Evolutionary conservation across 129 eudicot species (phyloP).

Genomic region (Centaurea solstitialis): DNA sequence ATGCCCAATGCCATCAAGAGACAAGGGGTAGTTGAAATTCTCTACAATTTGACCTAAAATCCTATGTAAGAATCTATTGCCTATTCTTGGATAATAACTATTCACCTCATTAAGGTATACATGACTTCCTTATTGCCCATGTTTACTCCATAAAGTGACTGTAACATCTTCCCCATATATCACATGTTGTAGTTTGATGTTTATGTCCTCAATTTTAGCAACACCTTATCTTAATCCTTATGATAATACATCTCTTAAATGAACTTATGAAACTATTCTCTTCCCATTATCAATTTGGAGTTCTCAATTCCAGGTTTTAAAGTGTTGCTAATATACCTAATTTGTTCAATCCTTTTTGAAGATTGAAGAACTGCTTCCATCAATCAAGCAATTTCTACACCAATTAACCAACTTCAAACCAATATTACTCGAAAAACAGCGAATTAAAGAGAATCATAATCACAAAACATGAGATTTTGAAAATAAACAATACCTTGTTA

Average conservation of each 20-base stretch:
- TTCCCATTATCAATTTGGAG: not conserved
- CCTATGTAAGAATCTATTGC: constrained; percentile 43
- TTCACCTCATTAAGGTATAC: not conserved
- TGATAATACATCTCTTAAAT: not conserved
- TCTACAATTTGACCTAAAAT: constrained; percentile 29
- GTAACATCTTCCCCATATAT: not conserved
- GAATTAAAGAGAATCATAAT: not conserved
- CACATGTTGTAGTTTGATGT: constrained; percentile 2
- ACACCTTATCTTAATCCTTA: not conserved
- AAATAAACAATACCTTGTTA: constrained; percentile 46
- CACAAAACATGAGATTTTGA: not conserved
- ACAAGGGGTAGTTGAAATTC: constrained; percentile 34
- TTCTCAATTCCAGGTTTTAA: not conserved
- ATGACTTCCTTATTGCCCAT: not conserved
- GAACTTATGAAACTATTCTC: not conserved
- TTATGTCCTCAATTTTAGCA: constrained; percentile 3
- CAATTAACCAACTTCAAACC: not conserved
- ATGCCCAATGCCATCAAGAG: constrained; percentile 15
- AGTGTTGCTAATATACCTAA: too few species aligned
- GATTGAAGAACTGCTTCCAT: not conserved
- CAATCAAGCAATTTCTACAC: not conserved
- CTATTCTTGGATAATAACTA: constrained; percentile 30
- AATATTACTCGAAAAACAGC: not conserved
- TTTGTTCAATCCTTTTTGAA: not conserved
- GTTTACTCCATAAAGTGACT: not conserved